Percentiles rank a stretch among this genome's conserved stretches.
Evolutionary conservation across 1,139 yeast genomes (phyloP).

Genomic region (Pichia sp.): DNA sequence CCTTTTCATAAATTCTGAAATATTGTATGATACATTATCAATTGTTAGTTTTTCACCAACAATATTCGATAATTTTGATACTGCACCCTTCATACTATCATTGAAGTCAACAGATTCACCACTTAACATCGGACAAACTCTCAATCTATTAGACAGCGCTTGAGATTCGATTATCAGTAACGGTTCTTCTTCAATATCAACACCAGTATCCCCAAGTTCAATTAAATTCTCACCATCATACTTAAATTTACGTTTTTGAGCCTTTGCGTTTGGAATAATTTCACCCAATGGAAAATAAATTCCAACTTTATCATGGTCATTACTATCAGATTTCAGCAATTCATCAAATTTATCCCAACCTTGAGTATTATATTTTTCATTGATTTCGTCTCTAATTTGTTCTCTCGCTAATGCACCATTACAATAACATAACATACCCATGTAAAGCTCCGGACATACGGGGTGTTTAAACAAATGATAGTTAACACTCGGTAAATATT

Average conservation of each 20-base stretch:
- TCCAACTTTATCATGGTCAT: constrained; percentile 40
- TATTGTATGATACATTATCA: constrained; percentile 44
- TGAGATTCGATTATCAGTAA: constrained; percentile 79
- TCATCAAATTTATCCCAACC: constrained; percentile 63
- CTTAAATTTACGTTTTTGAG: constrained; percentile 48
- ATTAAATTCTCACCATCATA: constrained; percentile 31
- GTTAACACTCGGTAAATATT: constrained; percentile 70
- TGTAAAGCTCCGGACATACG: constrained; percentile 63
- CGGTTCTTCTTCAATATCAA: constrained; percentile 55
- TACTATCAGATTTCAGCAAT: constrained; percentile 37
- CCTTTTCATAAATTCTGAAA: constrained; percentile 40
- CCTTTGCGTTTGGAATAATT: constrained; percentile 73
- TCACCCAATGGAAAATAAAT: constrained; percentile 85
- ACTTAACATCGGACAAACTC: constrained; percentile 67
- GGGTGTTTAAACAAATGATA: constrained; percentile 88
- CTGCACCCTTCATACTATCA: neutral
- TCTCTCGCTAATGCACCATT: constrained; percentile 89
- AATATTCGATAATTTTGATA: constrained; percentile 30
- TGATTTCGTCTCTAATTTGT: constrained; percentile 57
- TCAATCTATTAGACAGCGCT: constrained; percentile 72
- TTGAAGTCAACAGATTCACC: constrained; percentile 11
- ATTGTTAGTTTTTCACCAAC: constrained; percentile 37
- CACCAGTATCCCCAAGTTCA: constrained; percentile 20
- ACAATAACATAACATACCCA: constrained; percentile 95
- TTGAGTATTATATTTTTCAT: constrained; percentile 35